A percentile compares a stretch with the other conserved stretches of the same genome.
phyloP scores from a whole-genome alignment of 768 basidiomycete species.

The Grammothele lineata region DNA sequence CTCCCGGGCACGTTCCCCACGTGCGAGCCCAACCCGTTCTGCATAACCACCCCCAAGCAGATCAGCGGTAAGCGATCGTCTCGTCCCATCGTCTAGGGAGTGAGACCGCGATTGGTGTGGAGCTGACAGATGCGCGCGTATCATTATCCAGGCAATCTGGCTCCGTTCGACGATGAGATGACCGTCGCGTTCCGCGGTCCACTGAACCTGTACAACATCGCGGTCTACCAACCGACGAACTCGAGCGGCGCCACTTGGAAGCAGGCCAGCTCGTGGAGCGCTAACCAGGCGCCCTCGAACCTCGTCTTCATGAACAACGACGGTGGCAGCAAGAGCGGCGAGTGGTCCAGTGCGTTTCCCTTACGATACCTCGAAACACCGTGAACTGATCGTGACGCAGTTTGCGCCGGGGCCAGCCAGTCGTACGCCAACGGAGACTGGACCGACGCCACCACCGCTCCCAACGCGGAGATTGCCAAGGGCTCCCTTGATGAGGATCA shows the following conservation, averaged over 20 bases:
- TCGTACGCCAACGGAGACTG: slow-evolving; percentile 25
- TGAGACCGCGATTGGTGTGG: too few species aligned
- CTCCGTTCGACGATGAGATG: slow-evolving; percentile 27
- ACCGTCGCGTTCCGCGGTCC: slow-evolving; percentile 25
- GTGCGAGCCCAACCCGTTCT: slow-evolving; percentile 22
- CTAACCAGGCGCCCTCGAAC: slow-evolving; percentile 16
- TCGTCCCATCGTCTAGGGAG: neutral
- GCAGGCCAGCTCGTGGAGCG: slow-evolving; percentile 22
- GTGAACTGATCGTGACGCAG: slow-evolving; percentile 9
- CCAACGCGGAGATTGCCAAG: slow-evolving; percentile 17
- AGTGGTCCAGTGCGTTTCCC: slow-evolving; percentile 22
- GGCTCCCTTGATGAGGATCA: slow-evolving; percentile 10
- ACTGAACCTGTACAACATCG: slow-evolving; percentile 24
- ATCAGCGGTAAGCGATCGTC: slow-evolving; percentile 13
- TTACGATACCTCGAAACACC: neutral
- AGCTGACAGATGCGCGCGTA: neutral
- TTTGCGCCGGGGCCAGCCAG: slow-evolving; percentile 26
- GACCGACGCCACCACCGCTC: slow-evolving; percentile 18
- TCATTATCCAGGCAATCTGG: slow-evolving; percentile 19
- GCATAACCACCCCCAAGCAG: slow-evolving; percentile 17
- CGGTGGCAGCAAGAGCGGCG: slow-evolving; percentile 23
- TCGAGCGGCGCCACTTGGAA: slow-evolving; percentile 21
- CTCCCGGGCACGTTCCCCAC: slow-evolving; percentile 22
- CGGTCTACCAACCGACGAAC: slow-evolving; percentile 26
- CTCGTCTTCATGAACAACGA: slow-evolving; percentile 30